A percentile compares a stretch with the other conserved stretches of the same genome.
Evolutionary conservation across 2,329 filamentous ascomycete genomes (phyloP).

Genomic region (Fusarium fracticaudum): DNA sequence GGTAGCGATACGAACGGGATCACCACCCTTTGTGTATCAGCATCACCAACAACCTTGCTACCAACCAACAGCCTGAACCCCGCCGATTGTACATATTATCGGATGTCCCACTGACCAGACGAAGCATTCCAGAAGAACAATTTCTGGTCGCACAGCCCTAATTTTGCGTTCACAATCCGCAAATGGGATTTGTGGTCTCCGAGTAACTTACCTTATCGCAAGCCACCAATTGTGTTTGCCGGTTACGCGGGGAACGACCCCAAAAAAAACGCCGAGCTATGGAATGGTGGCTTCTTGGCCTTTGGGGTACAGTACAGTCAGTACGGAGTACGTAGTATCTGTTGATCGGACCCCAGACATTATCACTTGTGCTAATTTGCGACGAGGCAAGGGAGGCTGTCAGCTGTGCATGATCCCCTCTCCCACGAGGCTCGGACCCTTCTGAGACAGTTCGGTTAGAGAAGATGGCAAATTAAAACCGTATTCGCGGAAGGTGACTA

Average conservation of each 20-base stretch:
- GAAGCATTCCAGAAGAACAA: not conserved
- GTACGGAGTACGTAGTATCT: not conserved
- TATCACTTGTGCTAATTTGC: not conserved
- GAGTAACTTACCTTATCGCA: not conserved
- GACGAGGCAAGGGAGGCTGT: not conserved
- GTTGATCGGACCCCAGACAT: not conserved
- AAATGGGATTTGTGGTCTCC: not conserved
- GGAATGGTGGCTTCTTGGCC: conserved; percentile 22
- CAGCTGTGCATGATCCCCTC: not conserved
- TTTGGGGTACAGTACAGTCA: not conserved
- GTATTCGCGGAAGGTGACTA: not conserved
- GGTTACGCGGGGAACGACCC: not conserved
- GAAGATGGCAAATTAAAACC: not conserved
- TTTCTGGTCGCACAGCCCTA: not conserved
- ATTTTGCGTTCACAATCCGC: not conserved
- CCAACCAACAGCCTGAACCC: not conserved
- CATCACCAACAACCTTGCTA: not conserved
- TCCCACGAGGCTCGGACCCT: conserved; percentile 4
- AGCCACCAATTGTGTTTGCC: not conserved
- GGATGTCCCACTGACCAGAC: not conserved
- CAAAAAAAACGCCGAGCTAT: not conserved
- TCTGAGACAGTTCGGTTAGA: not conserved
- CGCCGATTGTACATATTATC: no score
- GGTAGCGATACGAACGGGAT: not conserved
- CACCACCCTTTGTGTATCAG: not conserved